Base-by-base conservation (phyloP, 345 rosid genomes). In the Citrus sinensis region DNA sequence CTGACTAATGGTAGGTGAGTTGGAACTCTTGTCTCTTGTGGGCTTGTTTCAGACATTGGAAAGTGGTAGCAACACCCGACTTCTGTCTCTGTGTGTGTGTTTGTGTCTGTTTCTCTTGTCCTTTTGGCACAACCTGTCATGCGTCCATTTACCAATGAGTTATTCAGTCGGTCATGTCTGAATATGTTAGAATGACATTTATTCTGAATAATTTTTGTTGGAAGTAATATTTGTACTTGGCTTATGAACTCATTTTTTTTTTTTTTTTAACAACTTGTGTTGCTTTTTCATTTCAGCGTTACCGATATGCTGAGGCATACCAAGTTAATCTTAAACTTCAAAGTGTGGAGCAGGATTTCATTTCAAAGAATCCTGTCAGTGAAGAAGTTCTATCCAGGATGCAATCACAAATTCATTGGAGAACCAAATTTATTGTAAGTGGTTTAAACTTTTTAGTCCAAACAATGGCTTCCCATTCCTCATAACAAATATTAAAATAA, bases 301-400 rank as follows among this genome's bases (percentile, higher is more conserved):
- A 86, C 85, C 90, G 94, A 77, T 97, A 94, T 86, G 86, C 88
- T 39, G 92, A 94, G 84, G 98, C 99, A 76, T 91, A 87, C 85
- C 92, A 87, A 83, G 90, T 93, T 69, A 87, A 93, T 87, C 82
- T 74, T 69, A 89, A 79, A 79, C 96, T 97, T 82, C 90, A 90
- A 83, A 83, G 68, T 58, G 69, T 85, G 79, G 99, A 93, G 89
- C 83, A 89, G 84, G 89, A 87, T 29, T 93, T 88, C 63, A 25
- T 89, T 73, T 87, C 88, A 7, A 83, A 76, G 74, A 82, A 83
- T 71, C 64, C 80, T 29, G 65, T 74, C 27, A 63, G 77, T 76
- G 93, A 90, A 85, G 93, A 86, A 76, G 85, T 84, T 77, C 32
- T 91, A 58, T 83, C 88, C 32, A 87, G 87, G 83, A 87, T 94